A percentile compares a stretch with the other conserved stretches of the same genome.
These are phyloP conservation scores for Gleditsia sinensis DNA, from an alignment of 306 rosid genomes.

Conservation along the genomic window DNA sequence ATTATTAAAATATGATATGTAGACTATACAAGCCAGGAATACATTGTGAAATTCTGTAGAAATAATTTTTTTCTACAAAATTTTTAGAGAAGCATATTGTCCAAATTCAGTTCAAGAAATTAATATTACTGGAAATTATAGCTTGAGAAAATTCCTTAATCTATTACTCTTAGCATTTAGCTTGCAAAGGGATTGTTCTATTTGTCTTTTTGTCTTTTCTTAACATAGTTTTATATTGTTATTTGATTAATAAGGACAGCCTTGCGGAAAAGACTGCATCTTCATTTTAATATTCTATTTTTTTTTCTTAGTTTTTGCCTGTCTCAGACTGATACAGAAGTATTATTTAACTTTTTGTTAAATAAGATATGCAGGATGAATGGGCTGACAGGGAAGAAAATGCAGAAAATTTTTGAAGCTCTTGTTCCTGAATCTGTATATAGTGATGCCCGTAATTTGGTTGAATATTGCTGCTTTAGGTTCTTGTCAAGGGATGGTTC, in stretches of 20 bases:
- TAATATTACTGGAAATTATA: constrained; percentile 12
- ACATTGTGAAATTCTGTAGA: neutral
- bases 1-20: neutral
- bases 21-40: neutral
- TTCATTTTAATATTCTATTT: neutral
- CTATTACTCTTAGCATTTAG: neutral
- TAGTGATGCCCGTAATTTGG: constrained; percentile 80
- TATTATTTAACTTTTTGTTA: constrained; percentile 53
- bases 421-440: constrained; percentile 74
- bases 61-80: neutral
- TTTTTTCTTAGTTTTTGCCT: constrained; percentile 35
- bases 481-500: constrained; percentile 89
- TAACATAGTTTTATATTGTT: neutral
- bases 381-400: constrained; percentile 90
- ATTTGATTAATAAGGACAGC: neutral
- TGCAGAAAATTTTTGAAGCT: constrained; percentile 86
- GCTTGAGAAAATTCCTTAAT: constrained; percentile 2
- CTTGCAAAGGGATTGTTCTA: neutral
- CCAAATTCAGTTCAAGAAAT: constrained; percentile 8
- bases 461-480: constrained; percentile 98
- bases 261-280: neutral
- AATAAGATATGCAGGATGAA: constrained; percentile 91
- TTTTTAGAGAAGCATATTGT: neutral
- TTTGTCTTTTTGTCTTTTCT: constrained; percentile 16
- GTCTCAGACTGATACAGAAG: constrained; percentile 39